Conservation (phyloP, 2,329 filamentous ascomycete species). For the Phaeosphaeria sp. region DNA sequence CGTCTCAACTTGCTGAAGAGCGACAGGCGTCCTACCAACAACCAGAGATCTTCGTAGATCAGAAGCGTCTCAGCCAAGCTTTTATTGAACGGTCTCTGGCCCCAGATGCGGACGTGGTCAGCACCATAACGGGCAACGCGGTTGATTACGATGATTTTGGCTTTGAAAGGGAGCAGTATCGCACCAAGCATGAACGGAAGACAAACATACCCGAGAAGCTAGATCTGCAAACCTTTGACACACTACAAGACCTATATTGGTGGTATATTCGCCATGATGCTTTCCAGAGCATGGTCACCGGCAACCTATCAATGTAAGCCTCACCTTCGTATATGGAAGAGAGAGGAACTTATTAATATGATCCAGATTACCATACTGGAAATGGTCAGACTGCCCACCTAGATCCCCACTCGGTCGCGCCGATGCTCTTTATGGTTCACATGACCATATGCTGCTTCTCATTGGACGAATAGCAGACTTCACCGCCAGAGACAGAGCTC, state of each 20-base stretch:
- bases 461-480: slow-evolving; percentile 83
- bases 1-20: slow-evolving; percentile 52
- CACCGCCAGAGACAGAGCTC: slow-evolving; percentile 73
- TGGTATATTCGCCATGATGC: slow-evolving; percentile 96
- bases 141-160: slow-evolving; percentile 66
- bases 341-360: slow-evolving; percentile 24
- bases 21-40: slow-evolving; percentile 40
- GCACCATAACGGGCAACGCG: slow-evolving; percentile 62
- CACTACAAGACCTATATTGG: slow-evolving; percentile 88
- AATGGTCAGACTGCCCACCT: slow-evolving; percentile 88
- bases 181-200: slow-evolving; percentile 38
- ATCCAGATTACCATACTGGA: slow-evolving; percentile 74
- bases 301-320: slow-evolving; percentile 82
- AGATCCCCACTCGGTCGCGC: slow-evolving; percentile 78
- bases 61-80: slow-evolving; percentile 32
- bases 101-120: slow-evolving; percentile 60
- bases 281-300: slow-evolving; percentile 88
- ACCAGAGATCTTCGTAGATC: slow-evolving; percentile 40
- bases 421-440: slow-evolving; percentile 84
- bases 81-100: slow-evolving; percentile 55
- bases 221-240: slow-evolving; percentile 81
- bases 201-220: slow-evolving; percentile 40
- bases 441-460: slow-evolving; percentile 84
- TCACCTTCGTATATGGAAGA: neutral
- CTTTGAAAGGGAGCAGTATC: slow-evolving; percentile 51